Percentiles rank a stretch among this genome's conserved stretches.
phyloP scores from a whole-genome alignment of 768 basidiomycete species.

The Russula virescens region DNA sequence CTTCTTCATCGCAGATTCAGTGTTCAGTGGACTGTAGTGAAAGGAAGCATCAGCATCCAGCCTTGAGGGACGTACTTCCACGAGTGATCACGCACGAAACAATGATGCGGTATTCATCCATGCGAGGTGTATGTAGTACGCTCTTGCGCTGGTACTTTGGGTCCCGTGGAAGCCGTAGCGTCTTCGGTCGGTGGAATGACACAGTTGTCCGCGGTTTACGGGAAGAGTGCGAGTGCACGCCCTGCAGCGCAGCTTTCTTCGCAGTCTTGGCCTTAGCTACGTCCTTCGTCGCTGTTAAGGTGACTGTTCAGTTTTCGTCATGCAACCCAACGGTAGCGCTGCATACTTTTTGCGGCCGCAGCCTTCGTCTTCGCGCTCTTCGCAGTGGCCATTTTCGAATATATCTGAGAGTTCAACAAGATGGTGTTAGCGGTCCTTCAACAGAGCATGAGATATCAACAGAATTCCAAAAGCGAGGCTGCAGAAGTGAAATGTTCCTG shows the following conservation, averaged over 20 bases:
- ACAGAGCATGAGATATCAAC: background rate
- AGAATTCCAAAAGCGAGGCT: background rate
- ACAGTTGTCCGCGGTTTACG: slow-evolving; percentile 84
- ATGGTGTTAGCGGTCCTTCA: background rate
- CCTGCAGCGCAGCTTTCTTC: slow-evolving; percentile 94
- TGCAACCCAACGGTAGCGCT: background rate
- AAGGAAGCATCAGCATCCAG: background rate
- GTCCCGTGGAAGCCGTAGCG: slow-evolving; percentile 72
- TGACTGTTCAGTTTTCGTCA: background rate
- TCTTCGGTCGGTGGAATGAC: slow-evolving; percentile 95
- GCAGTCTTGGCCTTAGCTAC: slow-evolving; percentile 82
- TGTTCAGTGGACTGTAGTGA: slow-evolving; percentile 69
- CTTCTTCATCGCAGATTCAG: slow-evolving; percentile 99
- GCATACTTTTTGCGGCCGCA: slow-evolving; percentile 43
- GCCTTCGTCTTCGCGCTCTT: slow-evolving; percentile 63
- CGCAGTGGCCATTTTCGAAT: slow-evolving; percentile 54
- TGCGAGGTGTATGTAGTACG: slow-evolving; percentile 83
- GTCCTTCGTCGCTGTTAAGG: slow-evolving; percentile 11
- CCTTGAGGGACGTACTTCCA: background rate
- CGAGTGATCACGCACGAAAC: slow-evolving; percentile 59
- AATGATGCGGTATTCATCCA: slow-evolving; percentile 96
- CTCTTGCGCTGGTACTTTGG: slow-evolving; percentile 97
- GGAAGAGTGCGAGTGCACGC: slow-evolving; percentile 63
- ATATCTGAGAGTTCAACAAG: background rate
- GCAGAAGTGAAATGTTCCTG: background rate